A percentile compares a stretch with the other conserved stretches of the same genome.
These are phyloP conservation scores for Gnomoniopsis smithogilvyi DNA, from an alignment of 2,329 filamentous ascomycete species.

Conservation along the genomic window DNA sequence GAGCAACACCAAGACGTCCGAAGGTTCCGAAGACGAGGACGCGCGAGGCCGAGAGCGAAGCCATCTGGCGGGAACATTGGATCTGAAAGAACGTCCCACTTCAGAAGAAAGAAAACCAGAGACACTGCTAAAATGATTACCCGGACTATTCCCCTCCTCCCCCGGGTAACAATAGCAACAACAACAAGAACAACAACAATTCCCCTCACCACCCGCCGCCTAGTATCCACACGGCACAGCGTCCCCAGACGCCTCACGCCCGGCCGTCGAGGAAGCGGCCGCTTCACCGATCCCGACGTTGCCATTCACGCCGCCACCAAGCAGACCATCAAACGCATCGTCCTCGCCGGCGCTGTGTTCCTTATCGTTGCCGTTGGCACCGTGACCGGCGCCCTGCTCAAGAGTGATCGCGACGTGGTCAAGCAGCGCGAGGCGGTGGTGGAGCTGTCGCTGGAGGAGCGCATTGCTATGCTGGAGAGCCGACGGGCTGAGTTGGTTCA, in stretches of 20 bases:
- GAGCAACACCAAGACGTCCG: background rate
- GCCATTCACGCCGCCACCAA: background rate
- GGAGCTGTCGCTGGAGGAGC: constrained; percentile 25
- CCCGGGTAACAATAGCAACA: background rate
- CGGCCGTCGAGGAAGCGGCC: background rate
- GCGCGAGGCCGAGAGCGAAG: constrained; percentile 15
- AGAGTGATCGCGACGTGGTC: constrained; percentile 19
- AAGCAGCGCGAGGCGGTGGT: constrained; percentile 22
- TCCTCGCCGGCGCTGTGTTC: constrained; percentile 26
- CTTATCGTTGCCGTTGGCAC: constrained; percentile 28
- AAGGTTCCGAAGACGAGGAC: background rate
- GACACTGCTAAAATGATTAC: background rate
- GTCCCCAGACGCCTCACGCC: background rate
- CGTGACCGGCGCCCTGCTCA: constrained; percentile 31
- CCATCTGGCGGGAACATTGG: constrained; percentile 23
- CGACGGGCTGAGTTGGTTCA: constrained; percentile 23
- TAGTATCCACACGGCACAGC: background rate
- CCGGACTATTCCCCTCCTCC: background rate
- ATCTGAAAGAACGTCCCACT: constrained; percentile 10
- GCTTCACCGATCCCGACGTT: background rate
- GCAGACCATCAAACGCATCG: constrained; percentile 21
- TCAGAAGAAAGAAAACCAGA: background rate
- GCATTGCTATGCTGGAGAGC: constrained; percentile 28
- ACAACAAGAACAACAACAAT: background rate
- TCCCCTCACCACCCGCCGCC: background rate